A percentile compares a stretch with the other conserved stretches of the same genome.
Evolutionary conservation across 2,329 filamentous ascomycete species (phyloP).

Genomic region (Fusarium sp.): DNA sequence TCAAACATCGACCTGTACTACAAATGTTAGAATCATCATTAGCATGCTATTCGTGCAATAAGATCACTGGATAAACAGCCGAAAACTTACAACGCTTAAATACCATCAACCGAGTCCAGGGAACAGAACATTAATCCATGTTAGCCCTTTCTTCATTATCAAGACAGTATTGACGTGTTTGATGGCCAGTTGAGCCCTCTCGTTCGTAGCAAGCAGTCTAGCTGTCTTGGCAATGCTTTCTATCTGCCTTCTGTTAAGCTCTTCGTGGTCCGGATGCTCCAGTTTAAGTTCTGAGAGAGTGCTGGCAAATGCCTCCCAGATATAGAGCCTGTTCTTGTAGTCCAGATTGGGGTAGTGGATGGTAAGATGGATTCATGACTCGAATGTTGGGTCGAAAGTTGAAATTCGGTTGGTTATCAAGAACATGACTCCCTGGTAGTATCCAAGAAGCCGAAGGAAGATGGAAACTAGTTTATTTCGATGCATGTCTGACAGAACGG

Average conservation of each 20-base stretch:
- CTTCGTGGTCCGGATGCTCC: neutral
- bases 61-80: too few species aligned
- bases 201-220: conserved; percentile 2
- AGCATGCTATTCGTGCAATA: too few species aligned
- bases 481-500: conserved; percentile 5
- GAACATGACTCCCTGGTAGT: conserved; percentile 28
- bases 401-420: conserved; percentile 16
- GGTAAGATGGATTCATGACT: conserved; percentile 21
- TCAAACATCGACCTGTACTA: too few species aligned
- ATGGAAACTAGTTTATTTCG: conserved; percentile 24
- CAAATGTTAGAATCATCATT: too few species aligned
- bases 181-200: neutral
- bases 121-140: neutral
- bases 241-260: conserved; percentile 29
- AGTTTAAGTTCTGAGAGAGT: too few species aligned
- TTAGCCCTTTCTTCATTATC: conserved; percentile 8
- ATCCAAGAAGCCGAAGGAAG: conserved; percentile 17
- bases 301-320: conserved; percentile 16
- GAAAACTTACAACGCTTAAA: neutral
- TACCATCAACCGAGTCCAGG: neutral
- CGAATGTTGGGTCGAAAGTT: conserved; percentile 16
- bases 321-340: neutral
- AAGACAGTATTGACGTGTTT: conserved; percentile 2
- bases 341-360: conserved; percentile 17
- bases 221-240: conserved; percentile 28